Evolutionary conservation across 2,329 filamentous ascomycete genomes (phyloP).

Genomic region (Chalara sp.): DNA sequence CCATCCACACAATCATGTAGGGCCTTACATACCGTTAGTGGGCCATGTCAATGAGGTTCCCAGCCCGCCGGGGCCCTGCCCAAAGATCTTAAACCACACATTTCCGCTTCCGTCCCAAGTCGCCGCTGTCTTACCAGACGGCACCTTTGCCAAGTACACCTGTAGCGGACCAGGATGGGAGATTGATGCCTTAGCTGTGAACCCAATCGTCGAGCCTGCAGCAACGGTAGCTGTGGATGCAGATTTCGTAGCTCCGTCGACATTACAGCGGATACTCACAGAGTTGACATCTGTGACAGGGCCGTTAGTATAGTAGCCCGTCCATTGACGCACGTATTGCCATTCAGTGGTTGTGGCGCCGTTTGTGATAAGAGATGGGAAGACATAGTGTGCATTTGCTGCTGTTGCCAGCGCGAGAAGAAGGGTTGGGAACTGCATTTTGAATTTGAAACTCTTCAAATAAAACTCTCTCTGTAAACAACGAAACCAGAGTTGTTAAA

Average conservation of each 20-base stretch:
- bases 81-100: slow-evolving; percentile 24
- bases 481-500: too few relatives aligned
- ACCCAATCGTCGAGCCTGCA: slow-evolving; percentile 18
- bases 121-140: slow-evolving; percentile 16
- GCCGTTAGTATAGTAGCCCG: slow-evolving; percentile 18
- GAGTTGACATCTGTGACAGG: slow-evolving; percentile 25
- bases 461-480: too few relatives aligned
- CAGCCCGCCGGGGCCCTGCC: slow-evolving; percentile 14
- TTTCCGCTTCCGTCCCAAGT: slow-evolving; percentile 19
- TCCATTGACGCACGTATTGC: slow-evolving; percentile 22
- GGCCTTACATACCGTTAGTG: slow-evolving; percentile 13
- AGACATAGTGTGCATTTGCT: slow-evolving; percentile 20
- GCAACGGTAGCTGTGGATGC: slow-evolving; percentile 17
- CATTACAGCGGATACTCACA: slow-evolving; percentile 34
- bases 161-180: slow-evolving; percentile 22
- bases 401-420: slow-evolving; percentile 14
- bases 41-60: slow-evolving; percentile 18
- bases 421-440: slow-evolving; percentile 9
- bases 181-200: slow-evolving; percentile 19
- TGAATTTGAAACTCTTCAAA: not conserved
- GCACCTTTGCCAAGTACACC: slow-evolving; percentile 22
- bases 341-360: slow-evolving; percentile 14
- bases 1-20: not conserved
- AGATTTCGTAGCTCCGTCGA: slow-evolving; percentile 24
- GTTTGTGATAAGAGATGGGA: slow-evolving; percentile 13